Evolutionary conservation across 2,329 filamentous ascomycete species (phyloP).

Genomic region (Akanthomyces lecanii): DNA sequence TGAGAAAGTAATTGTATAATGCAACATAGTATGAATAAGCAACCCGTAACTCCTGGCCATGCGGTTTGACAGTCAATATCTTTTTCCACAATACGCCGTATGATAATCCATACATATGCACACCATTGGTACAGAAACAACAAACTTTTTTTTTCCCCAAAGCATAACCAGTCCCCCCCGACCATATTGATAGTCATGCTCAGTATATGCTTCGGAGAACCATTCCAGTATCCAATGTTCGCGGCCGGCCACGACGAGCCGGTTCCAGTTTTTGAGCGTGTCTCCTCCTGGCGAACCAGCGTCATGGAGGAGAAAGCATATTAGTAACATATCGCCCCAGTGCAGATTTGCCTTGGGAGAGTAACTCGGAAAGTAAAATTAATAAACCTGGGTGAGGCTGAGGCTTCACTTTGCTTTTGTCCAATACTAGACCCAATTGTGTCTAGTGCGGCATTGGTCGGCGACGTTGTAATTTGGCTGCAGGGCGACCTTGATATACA

Average conservation of each 20-base stretch:
- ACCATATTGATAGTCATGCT: neutral
- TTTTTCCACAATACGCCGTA: neutral
- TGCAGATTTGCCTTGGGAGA: neutral
- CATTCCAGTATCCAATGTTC: neutral
- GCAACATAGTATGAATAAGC: conserved; percentile 2
- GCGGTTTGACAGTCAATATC: conserved; percentile 14
- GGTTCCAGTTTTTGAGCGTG: neutral
- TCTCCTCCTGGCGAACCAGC: neutral
- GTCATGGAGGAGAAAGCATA: neutral
- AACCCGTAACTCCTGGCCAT: conserved; percentile 10
- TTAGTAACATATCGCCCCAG: neutral
- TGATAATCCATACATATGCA: neutral
- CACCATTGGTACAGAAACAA: neutral
- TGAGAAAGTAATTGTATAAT: neutral
- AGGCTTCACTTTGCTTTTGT: neutral
- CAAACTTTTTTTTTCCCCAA: neutral
- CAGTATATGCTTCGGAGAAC: neutral
- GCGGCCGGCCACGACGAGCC: neutral
- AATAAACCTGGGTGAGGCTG: neutral
- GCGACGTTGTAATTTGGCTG: neutral
- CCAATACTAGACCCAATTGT: neutral
- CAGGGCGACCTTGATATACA: neutral
- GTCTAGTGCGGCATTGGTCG: neutral
- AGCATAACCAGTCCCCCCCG: neutral
- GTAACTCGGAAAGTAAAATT: neutral